Conservation (phyloP, 129 eudicot species). For the Flaveria brownii region DNA sequence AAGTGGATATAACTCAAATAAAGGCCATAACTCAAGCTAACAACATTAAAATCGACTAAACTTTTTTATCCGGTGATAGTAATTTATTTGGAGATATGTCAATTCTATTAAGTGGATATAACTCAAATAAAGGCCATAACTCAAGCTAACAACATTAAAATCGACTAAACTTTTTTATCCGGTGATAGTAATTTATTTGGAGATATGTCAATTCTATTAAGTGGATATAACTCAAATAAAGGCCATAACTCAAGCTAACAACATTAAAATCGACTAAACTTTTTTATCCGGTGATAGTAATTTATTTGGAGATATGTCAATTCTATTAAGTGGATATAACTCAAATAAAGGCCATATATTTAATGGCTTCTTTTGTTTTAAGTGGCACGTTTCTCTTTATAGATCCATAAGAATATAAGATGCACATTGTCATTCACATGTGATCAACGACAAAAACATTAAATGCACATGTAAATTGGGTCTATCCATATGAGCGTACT, state of each 20-base stretch:
- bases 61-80: too few species aligned
- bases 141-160: too few species aligned
- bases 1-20: neutral
- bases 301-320: constrained; percentile 8
- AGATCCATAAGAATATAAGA: neutral
- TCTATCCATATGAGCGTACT: neutral
- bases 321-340: neutral
- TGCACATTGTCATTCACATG: constrained; percentile 6
- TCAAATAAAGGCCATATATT: constrained; percentile 15
- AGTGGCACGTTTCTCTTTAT: neutral
- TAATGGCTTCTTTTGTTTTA: constrained; percentile 7
- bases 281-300: too few species aligned
- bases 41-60: too few species aligned
- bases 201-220: constrained; percentile 1
- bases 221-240: neutral
- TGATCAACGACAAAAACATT: constrained; percentile 7
- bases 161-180: too few species aligned
- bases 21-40: constrained; percentile 12
- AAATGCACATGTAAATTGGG: constrained; percentile 24
- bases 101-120: neutral
- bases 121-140: constrained; percentile 7
- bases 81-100: constrained; percentile 5
- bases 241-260: constrained; percentile 6
- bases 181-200: neutral
- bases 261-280: too few species aligned